Percentiles rank a stretch among this genome's conserved stretches.
Evolutionary conservation across 2,329 filamentous ascomycete species (phyloP).

Genomic region (Phoma herbarum): DNA sequence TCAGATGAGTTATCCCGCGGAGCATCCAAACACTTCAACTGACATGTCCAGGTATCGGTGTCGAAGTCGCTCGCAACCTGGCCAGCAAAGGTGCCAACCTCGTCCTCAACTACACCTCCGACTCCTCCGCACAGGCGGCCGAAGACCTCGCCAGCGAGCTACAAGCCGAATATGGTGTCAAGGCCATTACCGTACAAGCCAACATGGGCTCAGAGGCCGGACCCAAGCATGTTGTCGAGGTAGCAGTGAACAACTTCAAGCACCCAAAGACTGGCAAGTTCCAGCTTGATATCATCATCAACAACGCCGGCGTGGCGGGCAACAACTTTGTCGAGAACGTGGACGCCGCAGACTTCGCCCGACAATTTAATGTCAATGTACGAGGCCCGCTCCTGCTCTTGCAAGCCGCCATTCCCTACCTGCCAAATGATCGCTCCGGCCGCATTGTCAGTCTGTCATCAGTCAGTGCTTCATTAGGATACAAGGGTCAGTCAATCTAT

Average conservation of each 20-base stretch:
- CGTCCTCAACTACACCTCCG: conserved; percentile 75
- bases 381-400: conserved; percentile 80
- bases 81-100: conserved; percentile 75
- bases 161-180: conserved; percentile 64
- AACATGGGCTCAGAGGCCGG: conserved; percentile 72
- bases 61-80: conserved; percentile 72
- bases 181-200: conserved; percentile 71
- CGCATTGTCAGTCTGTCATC: conserved; percentile 70
- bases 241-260: conserved; percentile 67
- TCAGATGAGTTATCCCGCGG: conserved; percentile 41
- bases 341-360: conserved; percentile 70
- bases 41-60: conserved; percentile 71
- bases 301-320: conserved; percentile 77
- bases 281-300: conserved; percentile 83
- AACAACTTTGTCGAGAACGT: conserved; percentile 74
- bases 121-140: conserved; percentile 64
- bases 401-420: conserved; percentile 74
- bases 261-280: conserved; percentile 63
- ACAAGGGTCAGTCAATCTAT: conserved; percentile 67
- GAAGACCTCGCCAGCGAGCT: conserved; percentile 66
- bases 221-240: conserved; percentile 66
- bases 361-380: conserved; percentile 82
- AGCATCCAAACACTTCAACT: neutral
- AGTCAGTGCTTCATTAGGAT: conserved; percentile 66
- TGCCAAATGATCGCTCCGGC: conserved; percentile 73